Evolutionary conservation across 208 protist species (phyloP), one percentile per base, ranked within the genome.

Genomic region (Strigomonas galati): DNA sequence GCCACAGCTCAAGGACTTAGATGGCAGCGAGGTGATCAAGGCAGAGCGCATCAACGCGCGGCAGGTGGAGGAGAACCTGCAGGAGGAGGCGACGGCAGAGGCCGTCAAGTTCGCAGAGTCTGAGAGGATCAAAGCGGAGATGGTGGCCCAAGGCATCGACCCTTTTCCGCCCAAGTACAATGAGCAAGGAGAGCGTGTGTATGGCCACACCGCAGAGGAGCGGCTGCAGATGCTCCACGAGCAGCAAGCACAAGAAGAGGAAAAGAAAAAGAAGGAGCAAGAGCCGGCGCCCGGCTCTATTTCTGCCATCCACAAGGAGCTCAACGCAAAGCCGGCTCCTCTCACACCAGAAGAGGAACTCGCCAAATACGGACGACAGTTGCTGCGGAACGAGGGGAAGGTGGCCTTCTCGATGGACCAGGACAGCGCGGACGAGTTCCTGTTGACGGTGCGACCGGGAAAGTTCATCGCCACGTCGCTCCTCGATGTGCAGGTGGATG

Each of bases 391-490:
- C 74, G 87, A 96, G 62, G 93, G 78, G 12, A 95, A 96, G 62
- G 84, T 96, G 48, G 72, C 81, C 0, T 98, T 97, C 55, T 64
- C 49, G 21, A 52, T 98, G 6, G 76, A 96, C 14, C 76, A 98
- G 23, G 89, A 93, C 35, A 67, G 64, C 56, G 69, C 64, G 10
- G 73, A 74, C 0, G 72, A 78, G 48, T 62, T 98, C 0, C 76
- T 91, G 15, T 64, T 98, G 15, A 95, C 91, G 23, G 85, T 98
- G 27, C 67, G 89, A 57, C 79, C 92, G 0, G 85, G 87, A 10
- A 96, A 96, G 76, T 98, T 97, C 63, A 89, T 99, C 37, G 94
- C 94, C 21, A 98, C 94, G 1, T 95, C 93, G 21, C 72, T 97
- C 48, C 89, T 99, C 65, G 67, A 94, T 43, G 76, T 98, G 15